Evolutionary conservation across 768 basidiomycete species (phyloP).

Genomic region (Lactarius deliciosus): DNA sequence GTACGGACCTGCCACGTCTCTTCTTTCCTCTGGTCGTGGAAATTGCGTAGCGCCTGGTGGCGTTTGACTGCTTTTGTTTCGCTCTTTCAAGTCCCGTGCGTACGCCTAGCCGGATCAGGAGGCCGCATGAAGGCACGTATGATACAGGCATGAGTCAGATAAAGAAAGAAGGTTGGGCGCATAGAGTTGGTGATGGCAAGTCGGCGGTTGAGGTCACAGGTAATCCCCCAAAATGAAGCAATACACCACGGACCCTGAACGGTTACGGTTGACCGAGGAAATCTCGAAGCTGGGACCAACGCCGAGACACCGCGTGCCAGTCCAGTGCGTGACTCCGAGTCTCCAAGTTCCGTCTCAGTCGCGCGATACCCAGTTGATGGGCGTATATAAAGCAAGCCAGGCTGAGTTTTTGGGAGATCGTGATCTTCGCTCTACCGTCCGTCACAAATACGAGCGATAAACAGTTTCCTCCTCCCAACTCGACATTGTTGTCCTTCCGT

Average conservation of each 20-base stretch:
- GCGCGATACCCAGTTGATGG: neutral
- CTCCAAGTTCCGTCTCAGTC: constrained; percentile 2
- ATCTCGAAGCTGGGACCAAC: constrained; percentile 1
- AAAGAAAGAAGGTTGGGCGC: constrained; percentile 9
- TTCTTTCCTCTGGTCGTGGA: neutral
- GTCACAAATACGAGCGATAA: constrained; percentile 13
- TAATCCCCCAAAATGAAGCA: neutral
- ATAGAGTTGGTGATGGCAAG: neutral
- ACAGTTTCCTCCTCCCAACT: constrained; percentile 2
- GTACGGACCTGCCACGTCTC: neutral
- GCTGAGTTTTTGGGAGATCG: neutral
- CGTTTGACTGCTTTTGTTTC: neutral
- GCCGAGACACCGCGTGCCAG: neutral
- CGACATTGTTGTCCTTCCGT: neutral
- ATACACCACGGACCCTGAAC: neutral
- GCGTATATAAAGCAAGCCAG: neutral
- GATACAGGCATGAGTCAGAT: neutral
- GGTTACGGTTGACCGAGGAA: neutral
- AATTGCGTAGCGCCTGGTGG: constrained; percentile 11
- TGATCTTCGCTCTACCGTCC: neutral
- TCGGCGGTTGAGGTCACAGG: neutral
- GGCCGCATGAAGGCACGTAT: neutral
- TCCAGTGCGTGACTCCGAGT: neutral
- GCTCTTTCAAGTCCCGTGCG: neutral
- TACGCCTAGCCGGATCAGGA: constrained; percentile 9